A percentile compares a stretch with the other conserved stretches of the same genome.
Evolutionary conservation across 2,329 filamentous ascomycete species (phyloP).

Genomic region (Chrysoporthe puriensis): DNA sequence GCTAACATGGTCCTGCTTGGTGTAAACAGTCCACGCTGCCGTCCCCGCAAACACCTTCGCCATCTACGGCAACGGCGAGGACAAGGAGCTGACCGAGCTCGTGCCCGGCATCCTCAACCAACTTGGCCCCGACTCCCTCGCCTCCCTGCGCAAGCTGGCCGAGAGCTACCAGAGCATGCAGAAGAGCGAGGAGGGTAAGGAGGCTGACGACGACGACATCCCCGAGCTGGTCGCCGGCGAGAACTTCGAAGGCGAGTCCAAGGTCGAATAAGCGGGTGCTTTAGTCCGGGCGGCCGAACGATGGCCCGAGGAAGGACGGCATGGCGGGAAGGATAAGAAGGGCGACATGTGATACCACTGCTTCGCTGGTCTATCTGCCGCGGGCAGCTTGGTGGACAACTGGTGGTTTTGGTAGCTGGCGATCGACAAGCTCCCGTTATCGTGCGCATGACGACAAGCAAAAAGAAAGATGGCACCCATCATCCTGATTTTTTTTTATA

Average conservation of each 20-base stretch:
- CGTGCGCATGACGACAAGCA: constrained; percentile 13
- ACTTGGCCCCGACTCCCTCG: constrained; percentile 96
- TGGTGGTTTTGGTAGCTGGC: constrained; percentile 8
- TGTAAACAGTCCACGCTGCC: constrained; percentile 82
- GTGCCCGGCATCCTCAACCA: constrained; percentile 99
- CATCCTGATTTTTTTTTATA: constrained; percentile 24
- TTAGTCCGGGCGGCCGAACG: constrained; percentile 22
- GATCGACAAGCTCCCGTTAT: constrained; percentile 17
- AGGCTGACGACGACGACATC: constrained; percentile 88
- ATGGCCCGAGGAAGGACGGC: not conserved
- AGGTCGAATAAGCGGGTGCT: constrained; percentile 74
- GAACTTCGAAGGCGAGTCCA: constrained; percentile 84
- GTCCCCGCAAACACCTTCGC: constrained; percentile 99
- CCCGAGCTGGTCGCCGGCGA: constrained; percentile 95
- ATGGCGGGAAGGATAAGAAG: not conserved
- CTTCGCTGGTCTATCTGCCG: constrained; percentile 8
- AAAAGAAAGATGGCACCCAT: constrained; percentile 20
- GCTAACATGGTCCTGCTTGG: constrained; percentile 21
- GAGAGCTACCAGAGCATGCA: constrained; percentile 99
- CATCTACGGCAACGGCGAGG: constrained; percentile 98
- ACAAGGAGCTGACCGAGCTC: constrained; percentile 99
- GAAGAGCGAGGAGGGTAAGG: constrained; percentile 82
- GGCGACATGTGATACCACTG: constrained; percentile 17
- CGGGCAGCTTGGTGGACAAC: constrained; percentile 13
- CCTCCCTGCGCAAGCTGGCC: constrained; percentile 95